Base-by-base conservation (phyloP, 768 basidiomycete genomes). In the Naganishia vaughanmartiniae region DNA sequence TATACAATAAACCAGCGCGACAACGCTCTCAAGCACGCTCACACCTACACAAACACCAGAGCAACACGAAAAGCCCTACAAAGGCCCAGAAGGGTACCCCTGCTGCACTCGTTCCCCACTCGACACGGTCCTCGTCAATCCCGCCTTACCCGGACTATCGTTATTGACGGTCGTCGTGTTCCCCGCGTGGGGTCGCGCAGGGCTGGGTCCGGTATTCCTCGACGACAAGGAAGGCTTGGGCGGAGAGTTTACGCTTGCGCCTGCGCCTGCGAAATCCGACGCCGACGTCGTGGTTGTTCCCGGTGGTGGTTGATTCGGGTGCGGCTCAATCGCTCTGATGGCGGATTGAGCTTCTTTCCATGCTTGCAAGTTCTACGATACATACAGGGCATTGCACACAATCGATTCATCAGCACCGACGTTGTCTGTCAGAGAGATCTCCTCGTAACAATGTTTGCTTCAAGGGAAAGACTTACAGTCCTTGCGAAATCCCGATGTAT, bases 311-410 rank as follows among this genome's bases (percentile, higher is more conserved):
- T 84, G 86, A 79, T 94, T 96, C 19, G 93, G 93, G 80, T 96
- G 93, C 67, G 89, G 87, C 42, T 92, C 89, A 78, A 99, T 94
- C 82, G 89, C 89, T 67, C 88, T 87, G 73, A 96, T 91, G 77
- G 95, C 93, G 75, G 86, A 87, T 84, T 92, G 92, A 11, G 93
- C 96, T 76, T 93, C 93, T 83, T 95, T 90, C 96, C 96, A 99
- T 66, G 90, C 91, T 77, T 96, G 91, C 60, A 99, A 84, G 82
- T 98, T 99, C 95, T 97, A 21, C n/a, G n/a, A n/a, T n/a, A n/a
- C 31, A 66, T 17, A 45, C n/a, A n/a, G n/a, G n/a, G n/a, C n/a
- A n/a, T n/a, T n/a, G n/a, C n/a, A n/a, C n/a, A n/a, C n/a, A n/a
- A n/a, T n/a, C n/a, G n/a, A n/a, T n/a, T n/a, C n/a, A n/a, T n/a